Percentiles rank a stretch among this genome's conserved stretches.
phyloP scores from a whole-genome alignment of 202 grass and related monocot species.

The Miscanthus sacchariflorus region DNA sequence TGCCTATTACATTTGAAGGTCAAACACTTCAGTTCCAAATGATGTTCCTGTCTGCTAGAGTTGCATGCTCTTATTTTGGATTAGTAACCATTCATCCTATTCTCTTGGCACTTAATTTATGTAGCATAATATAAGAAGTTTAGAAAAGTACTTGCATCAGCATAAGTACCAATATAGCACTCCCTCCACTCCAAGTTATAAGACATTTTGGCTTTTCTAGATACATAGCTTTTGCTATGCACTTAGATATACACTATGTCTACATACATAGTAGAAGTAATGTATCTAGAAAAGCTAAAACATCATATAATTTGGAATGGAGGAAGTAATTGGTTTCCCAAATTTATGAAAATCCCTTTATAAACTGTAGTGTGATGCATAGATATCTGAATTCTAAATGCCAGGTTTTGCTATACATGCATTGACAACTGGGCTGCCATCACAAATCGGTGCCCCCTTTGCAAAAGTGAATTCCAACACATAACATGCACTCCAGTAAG shows the following conservation, averaged over 20 bases:
- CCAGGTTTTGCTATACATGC: slow-evolving; percentile 98
- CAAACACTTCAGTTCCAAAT: slow-evolving; percentile 2
- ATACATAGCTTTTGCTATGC: not conserved
- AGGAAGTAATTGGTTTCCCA: not conserved
- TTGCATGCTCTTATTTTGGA: not conserved
- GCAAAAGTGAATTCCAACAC: slow-evolving; percentile 82
- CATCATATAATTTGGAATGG: not conserved
- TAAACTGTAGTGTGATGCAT: slow-evolving; percentile 39
- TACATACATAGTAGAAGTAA: not conserved
- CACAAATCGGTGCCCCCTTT: slow-evolving; percentile 90
- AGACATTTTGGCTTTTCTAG: not conserved
- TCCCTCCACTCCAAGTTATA: not conserved
- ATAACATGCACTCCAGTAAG: slow-evolving; percentile 87
- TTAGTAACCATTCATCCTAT: slow-evolving; percentile 30
- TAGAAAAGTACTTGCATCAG: slow-evolving; percentile 33
- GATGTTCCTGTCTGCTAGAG: slow-evolving; percentile 11
- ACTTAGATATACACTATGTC: not conserved
- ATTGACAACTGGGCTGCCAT: slow-evolving; percentile 97
- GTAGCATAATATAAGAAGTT: slow-evolving; percentile 12
- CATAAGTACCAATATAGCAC: slow-evolving; percentile 20
- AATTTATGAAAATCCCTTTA: not conserved
- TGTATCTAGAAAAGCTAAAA: not conserved
- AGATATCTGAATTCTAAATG: slow-evolving; percentile 34
- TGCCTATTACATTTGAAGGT: slow-evolving; percentile 10
- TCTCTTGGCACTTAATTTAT: slow-evolving; percentile 14